Base-by-base conservation (phyloP, 139 green algal species). In the Ettlia oleoabundans region DNA sequence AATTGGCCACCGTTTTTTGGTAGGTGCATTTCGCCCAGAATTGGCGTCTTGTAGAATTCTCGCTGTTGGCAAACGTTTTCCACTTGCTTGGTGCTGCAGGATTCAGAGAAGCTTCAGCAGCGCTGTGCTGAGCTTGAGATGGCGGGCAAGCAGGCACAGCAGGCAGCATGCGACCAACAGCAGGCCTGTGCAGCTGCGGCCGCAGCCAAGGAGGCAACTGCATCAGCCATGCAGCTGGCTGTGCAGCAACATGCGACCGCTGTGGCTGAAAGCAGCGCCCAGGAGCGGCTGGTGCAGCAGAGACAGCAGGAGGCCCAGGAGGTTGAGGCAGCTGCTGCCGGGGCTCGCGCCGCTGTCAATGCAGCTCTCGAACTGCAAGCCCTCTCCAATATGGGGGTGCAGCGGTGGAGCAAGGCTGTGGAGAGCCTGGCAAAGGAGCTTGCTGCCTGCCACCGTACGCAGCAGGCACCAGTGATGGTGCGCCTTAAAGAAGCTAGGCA, bases 401-500 rank as follows among this genome's bases (percentile, higher is more conserved):
- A 80, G 65, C 40, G 38, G 9, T 82, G 70, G 81, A 68, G 43
- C 38, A 74, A 80, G 40, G 28, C 58, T 26, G 81, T 86, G 58
- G 75, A 79, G 19, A 40, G n/a, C 4, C 32, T 58, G 55, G 81
- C 81, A 30, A 73, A 47, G 37, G 81, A 86, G 21, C 75, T 86
- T 30, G n/a, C 81, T 1, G 42, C 22, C 43, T 72, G 65, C 52
- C 69, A 79, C 66, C 68, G 65, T 52, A 76, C 35, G 22, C 47
- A 69, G 51, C 72, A 86, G 40, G 41, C 81, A 3, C 71, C 71
- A 1, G 42, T 64, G 10, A 13, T 65, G 51, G 74, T 62, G 30
- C 72, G 76, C 21, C 55, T 86, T 22, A 76, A 65, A 32, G 81
- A 86, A 65, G 81, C 81, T 0, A 71, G 81, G 0, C 68, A 80